Base-by-base conservation (phyloP, 805 yeast genomes). In the Saccharomyces jurei region DNA sequence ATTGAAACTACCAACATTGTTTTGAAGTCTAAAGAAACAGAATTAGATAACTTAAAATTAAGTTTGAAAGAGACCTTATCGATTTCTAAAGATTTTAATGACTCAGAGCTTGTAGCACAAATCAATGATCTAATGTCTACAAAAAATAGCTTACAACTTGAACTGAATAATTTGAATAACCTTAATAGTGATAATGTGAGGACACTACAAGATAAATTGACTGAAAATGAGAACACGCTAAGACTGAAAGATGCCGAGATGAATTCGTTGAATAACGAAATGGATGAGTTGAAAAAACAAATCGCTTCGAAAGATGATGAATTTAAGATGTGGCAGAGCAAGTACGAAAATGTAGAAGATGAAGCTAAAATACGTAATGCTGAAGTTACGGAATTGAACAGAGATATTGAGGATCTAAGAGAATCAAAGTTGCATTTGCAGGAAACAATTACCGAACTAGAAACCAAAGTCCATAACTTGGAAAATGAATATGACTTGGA, bases 331-430 rank as follows among this genome's bases (percentile, higher is more conserved):
- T 52, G 70, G 50, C 58, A 63, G 36, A 56, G 54, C 27, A 67
- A 67, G 21, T 58, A 60, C 14, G 70, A 67, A 46, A 58, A 54
- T 14, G 53, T 58, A 0, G 64, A 64, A 41, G 74, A 71, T 31
- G 72, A 71, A 53, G 75, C 72, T 50, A 60, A 58, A 3, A 70
- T 70, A 50, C 61, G 73, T 6, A 66, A 70, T n/a, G 74, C 77
- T 26, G 66, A 77, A 31, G 71, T 71, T 3, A 57, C 59, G 1
- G 67, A 71, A 41, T 68, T 77, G 50, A 63, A 64, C 29, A 54
- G 60, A 10, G 70, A 72, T 25, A 46, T 75, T 1, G 63, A 64
- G n/a, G 67, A 69, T 3, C 50, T 76, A 10, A 70, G 68, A 50
- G 71, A 67, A 30, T n/a, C 57, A 1, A 63, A 64, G 25, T 22